phyloP scores from a whole-genome alignment of 139 green algal species.

The Pseudopediastrum boryanum region DNA sequence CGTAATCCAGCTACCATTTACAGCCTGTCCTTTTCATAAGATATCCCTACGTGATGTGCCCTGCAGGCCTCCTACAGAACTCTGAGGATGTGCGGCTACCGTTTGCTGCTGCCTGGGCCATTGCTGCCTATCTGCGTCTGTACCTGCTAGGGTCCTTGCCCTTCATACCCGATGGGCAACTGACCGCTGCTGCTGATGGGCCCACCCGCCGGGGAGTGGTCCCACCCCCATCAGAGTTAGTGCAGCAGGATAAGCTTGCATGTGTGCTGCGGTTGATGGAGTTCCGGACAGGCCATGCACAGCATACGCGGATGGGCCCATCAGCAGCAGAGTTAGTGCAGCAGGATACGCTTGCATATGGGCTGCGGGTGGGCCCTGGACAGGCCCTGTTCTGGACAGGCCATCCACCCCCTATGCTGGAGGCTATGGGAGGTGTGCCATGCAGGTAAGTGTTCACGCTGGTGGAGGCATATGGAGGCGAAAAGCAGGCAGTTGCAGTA shows the following conservation, averaged over 20 bases:
- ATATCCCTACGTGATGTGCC: too few species aligned
- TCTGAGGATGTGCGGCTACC: slow-evolving; percentile 34
- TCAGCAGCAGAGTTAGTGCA: slow-evolving; percentile 55
- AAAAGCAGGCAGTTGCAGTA: background rate
- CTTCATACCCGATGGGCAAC: too few species aligned
- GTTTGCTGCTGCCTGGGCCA: slow-evolving; percentile 45
- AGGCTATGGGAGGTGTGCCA: slow-evolving; percentile 55
- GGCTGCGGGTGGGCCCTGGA: slow-evolving; percentile 42
- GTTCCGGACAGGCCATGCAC: slow-evolving; percentile 34
- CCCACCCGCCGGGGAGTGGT: too few species aligned
- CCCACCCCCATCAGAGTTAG: too few species aligned
- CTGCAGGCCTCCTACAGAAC: slow-evolving; percentile 36
- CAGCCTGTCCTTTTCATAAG: too few species aligned
- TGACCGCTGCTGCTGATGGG: too few species aligned
- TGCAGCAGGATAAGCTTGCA: slow-evolving; percentile 40
- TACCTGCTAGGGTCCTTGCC: slow-evolving; percentile 49
- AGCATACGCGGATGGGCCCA: too few species aligned
- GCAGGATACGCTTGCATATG: slow-evolving; percentile 29
- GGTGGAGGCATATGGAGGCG: background rate
- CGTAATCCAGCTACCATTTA: too few species aligned
- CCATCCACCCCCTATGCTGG: slow-evolving; percentile 28
- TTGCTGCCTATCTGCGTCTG: slow-evolving; percentile 42
- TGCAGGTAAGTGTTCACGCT: too few species aligned
- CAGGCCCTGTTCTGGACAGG: too few species aligned
- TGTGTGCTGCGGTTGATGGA: slow-evolving; percentile 42